These are phyloP conservation scores for Acidomyces sp. DNA, from an alignment of 495 filamentous ascomycete genomes.

Conservation along the genomic window DNA sequence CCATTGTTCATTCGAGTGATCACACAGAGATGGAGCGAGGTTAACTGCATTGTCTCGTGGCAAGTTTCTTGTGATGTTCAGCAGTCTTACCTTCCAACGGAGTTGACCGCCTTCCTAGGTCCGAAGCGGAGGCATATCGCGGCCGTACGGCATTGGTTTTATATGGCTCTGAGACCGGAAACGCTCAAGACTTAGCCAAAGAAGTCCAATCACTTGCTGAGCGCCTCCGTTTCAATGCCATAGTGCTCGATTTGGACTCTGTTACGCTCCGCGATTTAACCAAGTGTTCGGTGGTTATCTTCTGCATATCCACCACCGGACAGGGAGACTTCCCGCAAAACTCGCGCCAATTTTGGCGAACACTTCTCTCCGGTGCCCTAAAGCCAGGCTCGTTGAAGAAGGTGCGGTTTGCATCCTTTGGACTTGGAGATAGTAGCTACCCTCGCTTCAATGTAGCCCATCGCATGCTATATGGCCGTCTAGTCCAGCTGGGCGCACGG, in stretches of 20 bases:
- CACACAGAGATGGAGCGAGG: too few species aligned
- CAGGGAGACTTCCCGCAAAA: slow-evolving; percentile 87
- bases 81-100: too few species aligned
- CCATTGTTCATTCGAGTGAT: too few species aligned
- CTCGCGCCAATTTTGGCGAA: slow-evolving; percentile 69
- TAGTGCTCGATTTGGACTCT: slow-evolving; percentile 61
- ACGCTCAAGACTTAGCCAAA: slow-evolving; percentile 74
- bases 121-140: too few species aligned
- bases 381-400: slow-evolving; percentile 51
- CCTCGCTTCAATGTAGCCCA: slow-evolving; percentile 91
- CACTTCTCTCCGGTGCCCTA: slow-evolving; percentile 64
- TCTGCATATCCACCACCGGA: slow-evolving; percentile 82
- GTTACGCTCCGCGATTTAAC: slow-evolving; percentile 43
- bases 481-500: slow-evolving; percentile 72
- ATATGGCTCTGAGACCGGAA: slow-evolving; percentile 92
- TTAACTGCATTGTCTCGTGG: neutral
- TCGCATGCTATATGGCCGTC: slow-evolving; percentile 71
- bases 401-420: slow-evolving; percentile 71
- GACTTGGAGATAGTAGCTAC: slow-evolving; percentile 89
- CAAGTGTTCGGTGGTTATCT: slow-evolving; percentile 51
- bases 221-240: slow-evolving; percentile 62
- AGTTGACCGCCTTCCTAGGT: too few species aligned
- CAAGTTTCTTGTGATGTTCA: neutral
- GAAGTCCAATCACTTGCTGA: slow-evolving; percentile 62
- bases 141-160: slow-evolving; percentile 57